Evolutionary conservation across 2,329 filamentous ascomycete species (phyloP).

Genomic region (Trichoderma harzianum): DNA sequence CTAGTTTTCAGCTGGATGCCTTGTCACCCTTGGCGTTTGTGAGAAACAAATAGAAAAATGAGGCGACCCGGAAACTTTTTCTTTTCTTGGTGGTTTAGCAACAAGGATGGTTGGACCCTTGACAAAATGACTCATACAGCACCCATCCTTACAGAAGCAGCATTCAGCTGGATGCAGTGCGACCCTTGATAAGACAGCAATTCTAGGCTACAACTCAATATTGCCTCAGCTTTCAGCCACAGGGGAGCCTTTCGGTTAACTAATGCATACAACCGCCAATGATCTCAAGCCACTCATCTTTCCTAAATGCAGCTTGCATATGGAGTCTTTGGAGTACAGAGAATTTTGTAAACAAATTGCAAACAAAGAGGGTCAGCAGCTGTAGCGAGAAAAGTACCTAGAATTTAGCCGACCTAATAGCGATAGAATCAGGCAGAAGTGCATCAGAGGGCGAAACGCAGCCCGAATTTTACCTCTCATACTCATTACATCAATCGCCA

Average conservation of each 20-base stretch:
- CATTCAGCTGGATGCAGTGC: not conserved
- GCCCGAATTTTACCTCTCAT: not conserved
- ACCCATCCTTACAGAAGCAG: not conserved
- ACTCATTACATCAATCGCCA: not conserved
- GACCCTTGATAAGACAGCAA: not conserved
- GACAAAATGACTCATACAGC: not conserved
- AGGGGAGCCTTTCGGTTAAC: not conserved
- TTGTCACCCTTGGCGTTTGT: not conserved
- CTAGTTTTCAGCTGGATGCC: not conserved
- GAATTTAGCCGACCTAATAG: not conserved
- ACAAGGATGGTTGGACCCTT: not conserved
- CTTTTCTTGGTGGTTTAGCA: not conserved
- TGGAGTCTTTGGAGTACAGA: not conserved
- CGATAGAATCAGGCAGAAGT: not conserved
- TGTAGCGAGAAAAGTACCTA: not conserved
- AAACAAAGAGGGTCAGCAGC: not conserved
- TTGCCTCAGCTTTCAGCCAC: not conserved
- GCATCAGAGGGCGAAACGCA: too few species aligned
- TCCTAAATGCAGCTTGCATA: not conserved
- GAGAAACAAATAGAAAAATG: not conserved
- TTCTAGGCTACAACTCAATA: not conserved
- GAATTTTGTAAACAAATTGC: not conserved
- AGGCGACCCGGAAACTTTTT: not conserved
- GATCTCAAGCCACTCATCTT: not conserved
- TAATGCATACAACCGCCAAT: not conserved